These are phyloP conservation scores for Neocallimastix lanati DNA, from an alignment of 192 early-diverging fungal species.

Conservation along the genomic window DNA sequence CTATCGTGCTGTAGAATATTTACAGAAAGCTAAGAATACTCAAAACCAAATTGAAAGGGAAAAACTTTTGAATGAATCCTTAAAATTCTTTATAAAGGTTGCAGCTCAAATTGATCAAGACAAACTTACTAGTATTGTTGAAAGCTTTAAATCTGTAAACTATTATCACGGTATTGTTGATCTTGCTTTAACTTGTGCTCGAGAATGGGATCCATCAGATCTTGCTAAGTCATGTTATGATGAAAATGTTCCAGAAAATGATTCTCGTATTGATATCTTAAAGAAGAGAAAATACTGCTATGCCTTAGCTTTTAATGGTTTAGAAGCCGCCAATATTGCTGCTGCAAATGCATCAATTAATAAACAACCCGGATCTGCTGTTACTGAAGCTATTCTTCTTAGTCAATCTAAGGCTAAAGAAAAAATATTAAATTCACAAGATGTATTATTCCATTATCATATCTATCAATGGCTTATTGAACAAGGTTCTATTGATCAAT, in stretches of 20 bases:
- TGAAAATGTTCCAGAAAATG: constrained; percentile 28
- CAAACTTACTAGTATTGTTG: constrained; percentile 25
- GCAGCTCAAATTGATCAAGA: constrained; percentile 15
- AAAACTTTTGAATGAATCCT: constrained; percentile 16
- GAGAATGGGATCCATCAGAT: constrained; percentile 31
- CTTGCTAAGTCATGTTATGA: constrained; percentile 30
- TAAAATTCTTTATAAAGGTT: constrained; percentile 23
- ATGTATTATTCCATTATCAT: constrained; percentile 42
- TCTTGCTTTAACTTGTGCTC: constrained; percentile 31
- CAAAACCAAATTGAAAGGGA: constrained; percentile 19
- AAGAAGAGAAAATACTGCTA: constrained; percentile 19
- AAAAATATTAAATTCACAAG: constrained; percentile 12
- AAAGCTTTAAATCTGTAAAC: constrained; percentile 21
- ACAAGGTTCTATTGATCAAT: constrained; percentile 14
- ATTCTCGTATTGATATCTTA: constrained; percentile 17
- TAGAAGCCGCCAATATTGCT: constrained; percentile 6
- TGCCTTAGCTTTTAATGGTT: constrained; percentile 16
- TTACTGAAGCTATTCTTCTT: not conserved
- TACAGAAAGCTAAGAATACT: constrained; percentile 24
- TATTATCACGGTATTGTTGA: constrained; percentile 24
- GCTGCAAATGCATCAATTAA: constrained; percentile 4
- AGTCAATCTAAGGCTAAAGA: constrained; percentile 1
- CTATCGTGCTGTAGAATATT: constrained; percentile 38
- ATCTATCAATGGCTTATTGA: constrained; percentile 47
- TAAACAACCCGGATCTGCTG: constrained; percentile 2